Evolutionary conservation across 2,329 filamentous ascomycete species (phyloP).

Genomic region (Stachybotrys chlorohalonatus): DNA sequence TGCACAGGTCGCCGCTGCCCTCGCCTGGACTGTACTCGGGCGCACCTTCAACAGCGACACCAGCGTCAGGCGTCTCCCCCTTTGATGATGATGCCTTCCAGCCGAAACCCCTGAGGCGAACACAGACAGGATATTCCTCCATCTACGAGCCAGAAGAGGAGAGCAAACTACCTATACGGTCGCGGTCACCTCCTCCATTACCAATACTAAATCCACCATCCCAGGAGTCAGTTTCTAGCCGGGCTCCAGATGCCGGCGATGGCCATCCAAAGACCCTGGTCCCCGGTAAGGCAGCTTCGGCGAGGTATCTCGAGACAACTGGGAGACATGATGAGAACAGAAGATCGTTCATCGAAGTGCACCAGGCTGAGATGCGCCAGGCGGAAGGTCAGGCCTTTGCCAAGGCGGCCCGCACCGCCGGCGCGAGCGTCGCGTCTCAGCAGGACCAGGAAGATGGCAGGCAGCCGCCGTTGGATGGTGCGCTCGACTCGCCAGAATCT

Average conservation of each 20-base stretch:
- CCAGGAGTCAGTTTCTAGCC: constrained; percentile 2
- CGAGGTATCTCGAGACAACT: constrained; percentile 33
- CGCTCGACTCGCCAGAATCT: constrained; percentile 15
- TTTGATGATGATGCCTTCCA: constrained; percentile 34
- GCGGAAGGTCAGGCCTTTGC: constrained; percentile 52
- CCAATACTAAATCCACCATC: constrained; percentile 5
- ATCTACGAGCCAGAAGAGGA: constrained; percentile 9
- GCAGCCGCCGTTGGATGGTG: constrained; percentile 6
- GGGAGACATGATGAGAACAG: constrained; percentile 40
- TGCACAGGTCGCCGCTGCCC: constrained; percentile 8
- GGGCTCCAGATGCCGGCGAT: neutral
- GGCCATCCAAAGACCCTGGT: constrained; percentile 14
- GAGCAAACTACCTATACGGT: constrained; percentile 4
- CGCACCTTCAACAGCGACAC: constrained; percentile 3
- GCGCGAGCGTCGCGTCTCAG: constrained; percentile 20
- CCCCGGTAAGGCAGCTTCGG: constrained; percentile 22
- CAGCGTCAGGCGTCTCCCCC: constrained; percentile 2
- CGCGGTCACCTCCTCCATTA: constrained; percentile 7
- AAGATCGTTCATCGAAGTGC: constrained; percentile 48
- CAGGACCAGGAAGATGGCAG: constrained; percentile 21
- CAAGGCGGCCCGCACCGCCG: constrained; percentile 31
- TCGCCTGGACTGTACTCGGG: constrained; percentile 2
- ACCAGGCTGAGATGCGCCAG: constrained; percentile 50
- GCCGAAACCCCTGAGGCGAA: constrained; percentile 45
- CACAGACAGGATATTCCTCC: constrained; percentile 38